Evolutionary conservation across 768 basidiomycete species (phyloP).

Genomic region (Podaxis carcinomalis): DNA sequence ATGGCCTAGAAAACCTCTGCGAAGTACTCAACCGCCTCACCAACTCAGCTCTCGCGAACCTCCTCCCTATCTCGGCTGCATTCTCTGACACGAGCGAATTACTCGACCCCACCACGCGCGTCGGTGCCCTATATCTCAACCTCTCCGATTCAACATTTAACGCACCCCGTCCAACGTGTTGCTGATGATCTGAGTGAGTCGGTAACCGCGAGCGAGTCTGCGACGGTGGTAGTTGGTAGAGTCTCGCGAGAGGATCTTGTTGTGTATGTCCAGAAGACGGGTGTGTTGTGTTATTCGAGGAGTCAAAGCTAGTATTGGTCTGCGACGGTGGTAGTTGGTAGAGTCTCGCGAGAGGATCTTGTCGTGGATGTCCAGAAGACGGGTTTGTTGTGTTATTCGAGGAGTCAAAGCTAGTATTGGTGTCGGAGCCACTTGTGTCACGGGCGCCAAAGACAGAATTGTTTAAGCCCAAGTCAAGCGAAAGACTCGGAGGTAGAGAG

Average conservation of each 20-base stretch:
- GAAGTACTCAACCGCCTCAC: not conserved
- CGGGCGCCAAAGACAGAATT: not conserved
- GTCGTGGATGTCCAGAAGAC: not conserved
- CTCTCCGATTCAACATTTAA: not conserved
- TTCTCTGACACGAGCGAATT: conserved; percentile 10
- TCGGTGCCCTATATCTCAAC: no score
- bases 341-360: not conserved
- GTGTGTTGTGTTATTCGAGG: not conserved
- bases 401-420: not conserved
- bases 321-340: not conserved
- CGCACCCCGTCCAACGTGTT: not conserved
- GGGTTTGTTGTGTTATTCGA: not conserved
- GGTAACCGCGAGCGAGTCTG: not conserved
- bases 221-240: not conserved
- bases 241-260: not conserved
- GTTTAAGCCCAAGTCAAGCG: not conserved
- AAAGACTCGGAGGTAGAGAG: conserved; percentile 1
- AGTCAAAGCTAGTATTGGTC: not conserved
- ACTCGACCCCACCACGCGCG: not conserved
- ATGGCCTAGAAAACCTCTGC: not conserved
- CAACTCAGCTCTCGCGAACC: conserved; percentile 4
- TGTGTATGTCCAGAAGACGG: not conserved
- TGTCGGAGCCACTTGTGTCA: not conserved
- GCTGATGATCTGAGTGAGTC: not conserved
- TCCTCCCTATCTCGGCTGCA: conserved; percentile 4